Percentiles rank a stretch among this genome's conserved stretches.
Evolutionary conservation across 2,329 filamentous ascomycete species (phyloP).

Genomic region (Fusarium coffeatum): DNA sequence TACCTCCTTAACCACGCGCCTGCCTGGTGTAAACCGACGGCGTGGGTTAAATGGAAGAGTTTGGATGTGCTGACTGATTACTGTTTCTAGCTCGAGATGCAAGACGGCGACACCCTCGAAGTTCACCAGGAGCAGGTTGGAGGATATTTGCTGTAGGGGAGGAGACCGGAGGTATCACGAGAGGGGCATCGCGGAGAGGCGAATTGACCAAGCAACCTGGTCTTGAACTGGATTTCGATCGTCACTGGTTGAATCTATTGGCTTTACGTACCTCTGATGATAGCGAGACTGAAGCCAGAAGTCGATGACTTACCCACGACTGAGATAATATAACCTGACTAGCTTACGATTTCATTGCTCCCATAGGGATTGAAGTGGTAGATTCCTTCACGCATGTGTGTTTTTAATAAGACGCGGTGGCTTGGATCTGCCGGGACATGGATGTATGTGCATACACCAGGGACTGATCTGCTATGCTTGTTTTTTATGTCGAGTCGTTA

Average conservation of each 20-base stretch:
- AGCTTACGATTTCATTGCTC: background rate
- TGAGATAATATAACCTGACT: constrained; percentile 49
- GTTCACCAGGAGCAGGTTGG: constrained; percentile 99
- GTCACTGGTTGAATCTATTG: constrained; percentile 24
- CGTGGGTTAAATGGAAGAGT: background rate
- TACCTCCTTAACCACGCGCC: background rate
- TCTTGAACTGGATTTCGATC: constrained; percentile 32
- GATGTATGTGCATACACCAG: background rate
- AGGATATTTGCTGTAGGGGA: constrained; percentile 58
- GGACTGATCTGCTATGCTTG: background rate
- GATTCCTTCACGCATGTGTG: background rate
- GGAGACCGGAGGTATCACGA: background rate
- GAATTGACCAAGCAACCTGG: constrained; percentile 17
- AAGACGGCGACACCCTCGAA: constrained; percentile 93
- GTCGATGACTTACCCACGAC: constrained; percentile 44
- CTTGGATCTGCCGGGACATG: background rate
- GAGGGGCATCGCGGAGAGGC: constrained; percentile 9
- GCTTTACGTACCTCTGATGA: constrained; percentile 42
- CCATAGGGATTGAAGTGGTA: background rate
- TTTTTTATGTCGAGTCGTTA: background rate
- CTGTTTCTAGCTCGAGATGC: constrained; percentile 84
- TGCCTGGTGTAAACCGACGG: background rate
- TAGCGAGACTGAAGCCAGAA: constrained; percentile 30
- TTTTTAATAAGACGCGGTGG: background rate
- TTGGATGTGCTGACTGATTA: constrained; percentile 18